Percentiles rank a stretch among this genome's conserved stretches.
These are phyloP conservation scores for Kazachstania bromeliacearum DNA, from an alignment of 805 yeast genomes.

Conservation along the genomic window DNA sequence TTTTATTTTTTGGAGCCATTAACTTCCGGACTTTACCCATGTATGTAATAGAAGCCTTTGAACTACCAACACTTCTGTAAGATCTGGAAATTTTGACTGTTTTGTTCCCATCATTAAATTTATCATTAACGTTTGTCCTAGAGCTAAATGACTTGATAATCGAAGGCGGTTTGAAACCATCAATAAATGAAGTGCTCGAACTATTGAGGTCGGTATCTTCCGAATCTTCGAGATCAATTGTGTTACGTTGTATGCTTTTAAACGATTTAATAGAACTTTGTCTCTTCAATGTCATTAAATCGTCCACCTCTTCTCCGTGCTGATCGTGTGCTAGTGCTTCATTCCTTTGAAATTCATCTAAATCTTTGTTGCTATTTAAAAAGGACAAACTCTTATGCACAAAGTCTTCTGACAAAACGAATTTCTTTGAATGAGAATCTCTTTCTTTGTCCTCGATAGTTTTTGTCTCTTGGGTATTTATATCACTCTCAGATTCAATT, in stretches of 20 bases:
- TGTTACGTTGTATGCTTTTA: slow-evolving; percentile 9
- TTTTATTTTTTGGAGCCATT: slow-evolving; percentile 18
- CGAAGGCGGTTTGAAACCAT: slow-evolving; percentile 33
- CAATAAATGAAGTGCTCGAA: slow-evolving; percentile 9
- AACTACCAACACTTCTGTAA: slow-evolving; percentile 46
- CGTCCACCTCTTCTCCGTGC: slow-evolving; percentile 32
- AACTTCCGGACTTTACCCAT: slow-evolving; percentile 34
- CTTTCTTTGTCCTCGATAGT: slow-evolving; percentile 20
- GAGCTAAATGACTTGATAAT: slow-evolving; percentile 38
- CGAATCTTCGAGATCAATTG: slow-evolving; percentile 14
- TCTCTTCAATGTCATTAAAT: slow-evolving; percentile 39
- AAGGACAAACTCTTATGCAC: slow-evolving; percentile 51
- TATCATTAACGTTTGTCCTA: slow-evolving; percentile 30
- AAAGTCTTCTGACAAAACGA: slow-evolving; percentile 42
- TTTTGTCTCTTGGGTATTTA: slow-evolving; percentile 17
- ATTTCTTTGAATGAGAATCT: slow-evolving; percentile 24
- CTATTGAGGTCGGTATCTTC: slow-evolving; percentile 6
- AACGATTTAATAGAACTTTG: slow-evolving; percentile 30
- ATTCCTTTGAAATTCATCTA: slow-evolving; percentile 27
- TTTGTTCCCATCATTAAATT: slow-evolving; percentile 35
- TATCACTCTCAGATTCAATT: slow-evolving; percentile 1
- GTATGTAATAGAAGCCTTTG: slow-evolving; percentile 50
- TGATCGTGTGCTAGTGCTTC: slow-evolving; percentile 20
- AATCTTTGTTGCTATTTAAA: slow-evolving; percentile 30
- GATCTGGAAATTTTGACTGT: slow-evolving; percentile 44